Evolutionary conservation across 2,329 filamentous ascomycete genomes (phyloP), one percentile per base, ranked within the genome.

Genomic region (Metarhizium robertsii): DNA sequence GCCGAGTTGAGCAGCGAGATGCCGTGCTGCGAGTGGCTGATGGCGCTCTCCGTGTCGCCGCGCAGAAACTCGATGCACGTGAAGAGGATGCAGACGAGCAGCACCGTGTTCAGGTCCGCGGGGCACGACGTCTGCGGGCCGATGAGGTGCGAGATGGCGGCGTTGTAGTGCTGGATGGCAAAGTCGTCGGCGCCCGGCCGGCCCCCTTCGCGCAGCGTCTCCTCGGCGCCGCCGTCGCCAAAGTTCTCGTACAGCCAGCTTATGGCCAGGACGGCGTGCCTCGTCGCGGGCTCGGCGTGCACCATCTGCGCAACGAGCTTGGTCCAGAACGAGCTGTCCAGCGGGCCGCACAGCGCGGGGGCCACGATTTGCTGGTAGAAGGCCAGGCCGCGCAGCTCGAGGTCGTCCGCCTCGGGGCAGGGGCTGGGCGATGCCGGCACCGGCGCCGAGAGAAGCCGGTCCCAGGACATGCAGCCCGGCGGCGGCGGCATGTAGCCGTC

Each of bases 401-500:
- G 13, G 7, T 4, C 3, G 29, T 52, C 51, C 0, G 56, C 54
- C 5, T 62, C 53, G 36, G 70, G 57, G 36, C 32, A 61, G 47
- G 61, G 49, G 7, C 61, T 57, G 3, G 67, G 61, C 1, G 56
- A 50, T 1, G 60, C 56, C 2, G 38, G 47, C n/a, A 60, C 62
- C 7, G 57, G 56, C 2, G 63, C 45, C 7, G 64, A 63, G 5
- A 71, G 67, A 16, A 73, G 67, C 3, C 67, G 65, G 40, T 69
- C 64, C 71, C 71, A 74, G 1, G 66, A 65, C 54, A 61, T 60
- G 13, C 64, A 64, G 0, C 62, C 64, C 0, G 63, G 56, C 5
- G 66, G 63, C 25, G 69, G 61, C n/a, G 68, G 62, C n/a, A 65
- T 58, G 45, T 84, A 83, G 53, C 80, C 80, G 64, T 81, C 77